Evolutionary conservation across 495 filamentous ascomycete genomes (phyloP).

Genomic region (Talaromyces ruber): DNA sequence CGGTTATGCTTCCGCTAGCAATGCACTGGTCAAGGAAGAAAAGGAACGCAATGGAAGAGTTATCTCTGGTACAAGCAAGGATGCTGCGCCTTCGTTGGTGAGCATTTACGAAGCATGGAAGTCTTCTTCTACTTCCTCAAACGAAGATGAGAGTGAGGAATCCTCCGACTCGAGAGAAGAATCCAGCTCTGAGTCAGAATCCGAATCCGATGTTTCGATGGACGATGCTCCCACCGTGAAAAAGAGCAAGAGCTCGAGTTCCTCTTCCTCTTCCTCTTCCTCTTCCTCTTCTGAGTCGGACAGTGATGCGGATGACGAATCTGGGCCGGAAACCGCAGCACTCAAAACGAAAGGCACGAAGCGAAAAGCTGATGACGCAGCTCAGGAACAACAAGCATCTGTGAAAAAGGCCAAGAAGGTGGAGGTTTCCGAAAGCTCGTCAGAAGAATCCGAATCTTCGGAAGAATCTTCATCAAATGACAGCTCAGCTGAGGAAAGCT

Average conservation of each 20-base stretch:
- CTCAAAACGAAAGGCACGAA: conserved; percentile 40
- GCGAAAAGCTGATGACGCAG: conserved; percentile 50
- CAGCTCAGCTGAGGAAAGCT: conserved; percentile 30
- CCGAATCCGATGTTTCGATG: conserved; percentile 51
- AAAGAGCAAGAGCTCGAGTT: conserved; percentile 15
- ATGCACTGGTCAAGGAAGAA: conserved; percentile 51
- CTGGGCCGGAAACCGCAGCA: conserved; percentile 33
- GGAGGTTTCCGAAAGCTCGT: conserved; percentile 17
- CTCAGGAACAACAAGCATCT: conserved; percentile 23
- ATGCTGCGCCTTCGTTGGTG: conserved; percentile 26
- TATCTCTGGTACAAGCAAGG: conserved; percentile 11
- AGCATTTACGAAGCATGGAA: conserved; percentile 42
- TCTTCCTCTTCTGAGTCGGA: conserved; percentile 46
- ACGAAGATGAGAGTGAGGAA: conserved; percentile 20
- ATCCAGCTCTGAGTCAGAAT: conserved; percentile 9
- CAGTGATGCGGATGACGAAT: conserved; percentile 54
- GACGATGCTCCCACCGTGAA: conserved; percentile 35
- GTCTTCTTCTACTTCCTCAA: conserved; percentile 7
- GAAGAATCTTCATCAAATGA: conserved; percentile 23
- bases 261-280: conserved; percentile 38
- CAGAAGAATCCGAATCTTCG: conserved; percentile 19
- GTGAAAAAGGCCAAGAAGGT: conserved; percentile 30
- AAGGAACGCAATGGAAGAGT: conserved; percentile 29
- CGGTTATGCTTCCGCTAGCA: conserved; percentile 50
- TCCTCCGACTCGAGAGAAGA: not conserved